Base-by-base conservation (phyloP, 2,329 filamentous ascomycete genomes). In the Trichoderma afroharzianum region DNA sequence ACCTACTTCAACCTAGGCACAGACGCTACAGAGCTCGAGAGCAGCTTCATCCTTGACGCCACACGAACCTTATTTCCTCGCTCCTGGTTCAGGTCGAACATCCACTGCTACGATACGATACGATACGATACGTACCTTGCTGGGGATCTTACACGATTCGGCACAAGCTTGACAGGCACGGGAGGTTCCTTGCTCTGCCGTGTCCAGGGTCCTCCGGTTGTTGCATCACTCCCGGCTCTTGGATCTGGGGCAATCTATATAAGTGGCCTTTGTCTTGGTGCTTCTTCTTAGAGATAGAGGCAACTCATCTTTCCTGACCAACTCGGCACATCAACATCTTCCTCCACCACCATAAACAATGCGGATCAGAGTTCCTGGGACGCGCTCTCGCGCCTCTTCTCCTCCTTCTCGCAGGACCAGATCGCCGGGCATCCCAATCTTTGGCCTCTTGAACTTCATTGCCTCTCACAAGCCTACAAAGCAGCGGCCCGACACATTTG, bases 1-100 rank as follows among this genome's bases (percentile, higher is more conserved):
- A 18, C 33, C 26, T 68, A 53, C 28, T 21, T 26, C 57, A 24
- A 33, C 57, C 57, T 32, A 67, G 63, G 33, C 30, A 67, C 50
- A 36, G 50, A 43, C 63, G 63, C 63, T 67, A 58, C 11, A 61
- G 55, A 68, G 63, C 63, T 67, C 28, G 36, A 62, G 57, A 43
- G 39, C 30, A 53, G 66, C 57, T 28, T 62, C 66, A 50, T 68
- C 66, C 28, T 68, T 32, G 66, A 68, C 66, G 66, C 66, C 66
- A 59, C 66, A 50, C 57, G 39, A 68, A 68, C 66, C 57, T 53
- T 68, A 68, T 28, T 61, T 61, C 59, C 47, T 24, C n/a, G 26
- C 32, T 57, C 39, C 39, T 68, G 36, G 33, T 30, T 21, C 36
- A 50, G n/a, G 18, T 26, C 32, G 12, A 18, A 43, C 39, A 24